Conservation (phyloP, 2,329 filamentous ascomycete species). For the Dryadomyces sulphureus region DNA sequence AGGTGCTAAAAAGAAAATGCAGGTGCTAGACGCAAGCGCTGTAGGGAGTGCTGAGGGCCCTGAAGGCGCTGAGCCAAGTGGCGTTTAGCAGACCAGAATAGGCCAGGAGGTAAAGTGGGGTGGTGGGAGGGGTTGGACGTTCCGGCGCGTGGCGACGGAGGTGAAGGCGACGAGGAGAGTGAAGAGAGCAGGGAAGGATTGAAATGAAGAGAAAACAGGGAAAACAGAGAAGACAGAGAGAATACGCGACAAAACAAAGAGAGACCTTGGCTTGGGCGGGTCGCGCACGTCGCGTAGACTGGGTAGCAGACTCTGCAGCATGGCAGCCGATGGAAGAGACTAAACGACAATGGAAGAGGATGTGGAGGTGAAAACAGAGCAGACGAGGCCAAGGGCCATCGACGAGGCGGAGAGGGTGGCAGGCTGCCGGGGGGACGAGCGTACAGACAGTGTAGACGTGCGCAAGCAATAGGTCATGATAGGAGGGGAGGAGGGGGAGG, state of each 20-base stretch:
- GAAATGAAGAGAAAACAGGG: no score
- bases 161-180: no score
- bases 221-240: not conserved
- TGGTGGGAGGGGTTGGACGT: no score
- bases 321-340: conserved; percentile 2
- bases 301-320: conserved; percentile 15
- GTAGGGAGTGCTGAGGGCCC: no score
- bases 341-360: not conserved
- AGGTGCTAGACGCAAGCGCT: no score
- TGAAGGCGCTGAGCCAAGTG: no score
- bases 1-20: no score
- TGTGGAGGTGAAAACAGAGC: not conserved
- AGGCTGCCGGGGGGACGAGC: not conserved
- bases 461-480: not conserved
- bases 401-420: not conserved
- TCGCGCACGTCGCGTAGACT: conserved; percentile 15
- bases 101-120: no score
- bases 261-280: conserved; percentile 15
- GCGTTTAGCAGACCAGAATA: no score
- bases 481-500: not conserved
- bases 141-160: no score
- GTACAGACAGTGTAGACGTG: not conserved
- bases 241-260: not conserved
- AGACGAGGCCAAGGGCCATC: not conserved
- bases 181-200: no score